Conservation (phyloP, 163 green algal genomes). For the Picocystis sp. region DNA sequence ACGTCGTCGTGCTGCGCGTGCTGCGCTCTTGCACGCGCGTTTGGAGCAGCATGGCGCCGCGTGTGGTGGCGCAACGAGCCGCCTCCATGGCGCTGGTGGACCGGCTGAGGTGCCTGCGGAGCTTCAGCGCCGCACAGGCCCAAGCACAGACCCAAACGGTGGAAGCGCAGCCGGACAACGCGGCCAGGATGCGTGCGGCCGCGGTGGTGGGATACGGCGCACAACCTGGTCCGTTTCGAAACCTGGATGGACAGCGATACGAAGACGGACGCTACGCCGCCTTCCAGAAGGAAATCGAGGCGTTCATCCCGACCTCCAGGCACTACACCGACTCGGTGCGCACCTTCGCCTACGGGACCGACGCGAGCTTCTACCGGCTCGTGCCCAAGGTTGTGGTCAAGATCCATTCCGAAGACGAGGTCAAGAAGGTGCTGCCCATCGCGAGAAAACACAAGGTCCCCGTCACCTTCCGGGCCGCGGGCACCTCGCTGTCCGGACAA, state of each 20-base stretch:
- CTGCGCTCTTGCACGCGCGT: too few relatives aligned
- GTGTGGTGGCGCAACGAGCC: too few relatives aligned
- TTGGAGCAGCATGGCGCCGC: too few relatives aligned
- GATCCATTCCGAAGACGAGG: conserved; percentile 67
- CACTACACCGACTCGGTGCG: conserved; percentile 71
- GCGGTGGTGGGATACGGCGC: background rate
- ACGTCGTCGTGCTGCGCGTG: too few relatives aligned
- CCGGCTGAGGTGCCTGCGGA: too few relatives aligned
- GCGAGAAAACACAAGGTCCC: conserved; percentile 64
- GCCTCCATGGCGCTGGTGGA: too few relatives aligned
- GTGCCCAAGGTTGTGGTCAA: conserved; percentile 87
- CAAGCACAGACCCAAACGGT: too few relatives aligned
- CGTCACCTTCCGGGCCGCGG: conserved; percentile 86
- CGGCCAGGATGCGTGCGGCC: too few relatives aligned
- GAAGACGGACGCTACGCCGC: conserved; percentile 78
- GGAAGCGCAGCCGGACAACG: too few relatives aligned
- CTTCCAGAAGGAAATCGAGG: conserved; percentile 47
- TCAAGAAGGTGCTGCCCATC: conserved; percentile 66
- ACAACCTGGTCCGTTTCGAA: conserved; percentile 1
- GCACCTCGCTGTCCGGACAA: conserved; percentile 83
- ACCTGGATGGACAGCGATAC: conserved; percentile 30
- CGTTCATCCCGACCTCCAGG: conserved; percentile 54
- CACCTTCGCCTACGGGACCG: conserved; percentile 81
- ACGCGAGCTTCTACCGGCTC: conserved; percentile 78
- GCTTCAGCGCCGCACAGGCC: too few relatives aligned